phyloP scores from a whole-genome alignment of 139 green algal species.

The Chlamydomonas sp. region DNA sequence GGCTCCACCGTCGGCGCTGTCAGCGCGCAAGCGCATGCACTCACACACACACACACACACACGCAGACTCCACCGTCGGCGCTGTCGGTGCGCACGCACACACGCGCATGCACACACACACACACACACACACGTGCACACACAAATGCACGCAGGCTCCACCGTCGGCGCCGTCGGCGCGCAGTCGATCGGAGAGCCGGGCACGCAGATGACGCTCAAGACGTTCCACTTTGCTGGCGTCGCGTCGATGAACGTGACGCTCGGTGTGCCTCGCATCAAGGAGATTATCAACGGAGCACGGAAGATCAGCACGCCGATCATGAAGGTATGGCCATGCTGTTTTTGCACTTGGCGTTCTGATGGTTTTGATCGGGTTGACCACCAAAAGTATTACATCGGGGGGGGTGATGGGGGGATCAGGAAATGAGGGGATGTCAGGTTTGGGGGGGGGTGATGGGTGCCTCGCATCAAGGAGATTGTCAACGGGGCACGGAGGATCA shows the following conservation, averaged over 20 bases:
- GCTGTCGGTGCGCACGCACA: slow-evolving; percentile 87
- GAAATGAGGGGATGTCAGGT: too few relatives aligned
- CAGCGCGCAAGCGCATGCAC: too few relatives aligned
- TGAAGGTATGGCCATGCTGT: slow-evolving; percentile 71
- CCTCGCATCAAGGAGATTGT: slow-evolving; percentile 99
- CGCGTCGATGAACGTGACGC: slow-evolving; percentile 94
- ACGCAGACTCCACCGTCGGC: slow-evolving; percentile 72
- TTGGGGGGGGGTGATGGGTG: too few relatives aligned
- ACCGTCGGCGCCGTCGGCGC: slow-evolving; percentile 88
- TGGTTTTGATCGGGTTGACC: too few relatives aligned
- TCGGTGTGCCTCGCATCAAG: slow-evolving; percentile 95
- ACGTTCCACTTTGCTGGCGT: slow-evolving; percentile 99
- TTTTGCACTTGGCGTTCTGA: too few relatives aligned
- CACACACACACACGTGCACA: too few relatives aligned
- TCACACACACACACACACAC: too few relatives aligned
- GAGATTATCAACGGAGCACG: slow-evolving; percentile 98
- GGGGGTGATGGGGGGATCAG: too few relatives aligned
- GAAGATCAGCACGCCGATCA: slow-evolving; percentile 94
- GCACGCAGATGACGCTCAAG: slow-evolving; percentile 99
- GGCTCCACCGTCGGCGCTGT: too few relatives aligned
- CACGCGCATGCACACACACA: too few relatives aligned
- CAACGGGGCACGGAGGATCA: slow-evolving; percentile 68
- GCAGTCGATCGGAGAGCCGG: slow-evolving; percentile 90
- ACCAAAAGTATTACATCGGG: too few relatives aligned
- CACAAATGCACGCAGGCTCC: slow-evolving; percentile 45